A percentile compares a stretch with the other conserved stretches of the same genome.
Evolutionary conservation across 1,284 basidiomycete species (phyloP).

Genomic region (Volvariella volvacea): DNA sequence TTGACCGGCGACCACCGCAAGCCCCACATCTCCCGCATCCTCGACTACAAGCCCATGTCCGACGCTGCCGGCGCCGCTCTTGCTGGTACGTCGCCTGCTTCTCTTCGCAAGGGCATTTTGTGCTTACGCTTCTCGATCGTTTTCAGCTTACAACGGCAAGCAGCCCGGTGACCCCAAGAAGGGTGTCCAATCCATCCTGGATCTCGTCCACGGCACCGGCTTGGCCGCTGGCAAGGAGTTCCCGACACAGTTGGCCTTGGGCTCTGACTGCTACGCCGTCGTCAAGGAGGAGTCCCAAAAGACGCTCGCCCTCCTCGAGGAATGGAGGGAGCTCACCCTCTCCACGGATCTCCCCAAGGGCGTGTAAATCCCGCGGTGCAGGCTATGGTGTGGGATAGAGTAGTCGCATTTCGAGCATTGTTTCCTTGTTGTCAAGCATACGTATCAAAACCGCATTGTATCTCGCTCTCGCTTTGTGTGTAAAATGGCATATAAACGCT

Average conservation of each 20-base stretch:
- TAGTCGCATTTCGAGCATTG: too few species aligned
- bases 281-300: constrained; percentile 14
- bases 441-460: too few species aligned
- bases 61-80: constrained; percentile 20
- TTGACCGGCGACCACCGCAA: constrained; percentile 23
- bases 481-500: too few species aligned
- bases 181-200: constrained; percentile 24
- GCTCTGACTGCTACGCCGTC: constrained; percentile 19
- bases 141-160: constrained; percentile 21
- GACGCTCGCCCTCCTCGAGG: constrained; percentile 15
- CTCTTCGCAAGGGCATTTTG: too few species aligned
- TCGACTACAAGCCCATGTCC: constrained; percentile 28
- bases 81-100: constrained; percentile 15
- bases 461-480: too few species aligned
- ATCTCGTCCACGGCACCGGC: constrained; percentile 26
- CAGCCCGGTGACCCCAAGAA: constrained; percentile 29
- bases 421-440: too few species aligned
- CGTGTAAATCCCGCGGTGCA: not conserved
- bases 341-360: constrained; percentile 19
- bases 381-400: too few species aligned
- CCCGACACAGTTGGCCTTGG: constrained; percentile 19
- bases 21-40: constrained; percentile 25
- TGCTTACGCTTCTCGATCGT: too few species aligned
- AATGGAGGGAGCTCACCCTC: constrained; percentile 23
- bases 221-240: constrained; percentile 21